A percentile compares a stretch with the other conserved stretches of the same genome.
Evolutionary conservation across 805 yeast genomes (phyloP).

Genomic region (Candida broadrunensis): DNA sequence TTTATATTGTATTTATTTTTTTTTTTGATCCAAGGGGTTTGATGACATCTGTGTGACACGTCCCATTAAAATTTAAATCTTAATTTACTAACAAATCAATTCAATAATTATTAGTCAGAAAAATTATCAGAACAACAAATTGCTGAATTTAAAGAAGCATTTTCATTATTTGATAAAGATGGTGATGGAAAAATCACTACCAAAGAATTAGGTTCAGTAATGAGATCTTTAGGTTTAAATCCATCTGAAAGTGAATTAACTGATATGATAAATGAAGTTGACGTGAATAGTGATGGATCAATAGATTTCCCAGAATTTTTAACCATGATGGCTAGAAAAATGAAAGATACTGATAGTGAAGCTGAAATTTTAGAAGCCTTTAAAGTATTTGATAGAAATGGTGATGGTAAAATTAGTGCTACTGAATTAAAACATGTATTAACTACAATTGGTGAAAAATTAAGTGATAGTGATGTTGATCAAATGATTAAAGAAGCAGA

Average conservation of each 20-base stretch:
- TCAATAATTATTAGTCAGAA: conserved; percentile 53
- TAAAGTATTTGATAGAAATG: conserved; percentile 94
- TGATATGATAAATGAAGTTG: conserved; percentile 96
- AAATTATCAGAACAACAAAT: conserved; percentile 95
- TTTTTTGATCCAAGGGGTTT: too few species aligned
- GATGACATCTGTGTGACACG: too few species aligned
- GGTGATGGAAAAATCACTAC: conserved; percentile 96
- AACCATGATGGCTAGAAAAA: conserved; percentile 54
- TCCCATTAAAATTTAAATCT: too few species aligned
- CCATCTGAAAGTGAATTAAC: conserved; percentile 95
- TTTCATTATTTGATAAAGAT: conserved; percentile 93
- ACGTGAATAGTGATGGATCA: conserved; percentile 87
- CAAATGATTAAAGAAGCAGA: conserved; percentile 97
- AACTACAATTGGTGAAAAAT: conserved; percentile 95
- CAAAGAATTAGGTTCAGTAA: conserved; percentile 93
- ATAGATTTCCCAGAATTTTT: conserved; percentile 48
- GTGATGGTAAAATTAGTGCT: conserved; percentile 95
- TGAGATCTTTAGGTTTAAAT: conserved; percentile 98
- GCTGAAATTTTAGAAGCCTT: conserved; percentile 97
- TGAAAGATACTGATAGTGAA: conserved; percentile 95
- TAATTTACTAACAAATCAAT: neutral
- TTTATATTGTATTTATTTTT: too few species aligned
- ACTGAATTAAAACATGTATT: conserved; percentile 96
- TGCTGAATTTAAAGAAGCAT: conserved; percentile 96
- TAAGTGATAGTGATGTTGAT: conserved; percentile 94